Percentiles rank a stretch among this genome's conserved stretches.
Conservation (phyloP, 1,284 basidiomycete species). For the Trametes versicolor region DNA sequence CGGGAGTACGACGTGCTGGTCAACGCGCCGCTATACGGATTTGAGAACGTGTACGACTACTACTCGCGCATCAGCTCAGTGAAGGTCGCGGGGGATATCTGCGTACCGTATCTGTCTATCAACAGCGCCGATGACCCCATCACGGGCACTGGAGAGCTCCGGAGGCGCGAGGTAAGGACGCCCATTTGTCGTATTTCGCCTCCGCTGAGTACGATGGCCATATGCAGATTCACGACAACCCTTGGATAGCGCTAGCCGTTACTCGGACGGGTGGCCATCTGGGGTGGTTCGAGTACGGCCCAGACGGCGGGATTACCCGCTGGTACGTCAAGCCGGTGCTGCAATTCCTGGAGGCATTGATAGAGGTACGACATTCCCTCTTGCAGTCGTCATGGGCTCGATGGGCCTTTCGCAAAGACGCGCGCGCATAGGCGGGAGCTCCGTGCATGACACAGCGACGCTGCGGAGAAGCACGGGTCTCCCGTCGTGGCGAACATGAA, state of each 20-base stretch:
- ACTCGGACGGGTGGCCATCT: conserved; percentile 42
- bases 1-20: conserved; percentile 36
- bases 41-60: conserved; percentile 38
- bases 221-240: conserved; percentile 25
- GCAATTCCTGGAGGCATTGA: conserved; percentile 39
- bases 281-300: conserved; percentile 39
- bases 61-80: conserved; percentile 38
- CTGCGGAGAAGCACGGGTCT: no score
- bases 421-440: no score
- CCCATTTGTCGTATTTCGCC: not conserved
- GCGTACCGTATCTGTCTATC: conserved; percentile 39
- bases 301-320: conserved; percentile 30
- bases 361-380: conserved; percentile 32
- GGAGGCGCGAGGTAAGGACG: conserved; percentile 17
- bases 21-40: conserved; percentile 38
- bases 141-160: conserved; percentile 28
- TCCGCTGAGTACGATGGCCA: not conserved
- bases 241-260: conserved; percentile 34
- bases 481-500: no score
- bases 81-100: conserved; percentile 29
- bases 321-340: conserved; percentile 42
- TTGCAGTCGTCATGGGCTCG: not conserved
- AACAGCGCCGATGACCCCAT: conserved; percentile 44
- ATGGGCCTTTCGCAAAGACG: no score
- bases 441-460: no score